A percentile compares a stretch with the other conserved stretches of the same genome.
These are phyloP conservation scores for Chaetomium tenue DNA, from an alignment of 495 filamentous ascomycete species.

Conservation along the genomic window DNA sequence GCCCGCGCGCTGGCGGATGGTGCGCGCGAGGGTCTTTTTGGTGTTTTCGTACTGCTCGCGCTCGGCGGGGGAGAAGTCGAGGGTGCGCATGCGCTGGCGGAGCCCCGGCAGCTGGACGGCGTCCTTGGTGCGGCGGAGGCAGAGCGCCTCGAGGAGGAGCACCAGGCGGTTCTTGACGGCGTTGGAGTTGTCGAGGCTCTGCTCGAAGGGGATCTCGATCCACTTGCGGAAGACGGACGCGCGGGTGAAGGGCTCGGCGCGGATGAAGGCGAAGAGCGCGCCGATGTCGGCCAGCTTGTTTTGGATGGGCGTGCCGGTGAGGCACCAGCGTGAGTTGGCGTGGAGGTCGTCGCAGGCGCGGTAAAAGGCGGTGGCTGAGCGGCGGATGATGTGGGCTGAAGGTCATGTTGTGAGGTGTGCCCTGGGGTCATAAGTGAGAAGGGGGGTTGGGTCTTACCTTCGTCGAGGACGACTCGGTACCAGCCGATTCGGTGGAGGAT, in stretches of 20 bases:
- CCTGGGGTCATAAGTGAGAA: background rate
- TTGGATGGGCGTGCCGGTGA: background rate
- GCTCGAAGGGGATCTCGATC: background rate
- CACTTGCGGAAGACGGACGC: background rate
- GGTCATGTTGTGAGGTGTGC: background rate
- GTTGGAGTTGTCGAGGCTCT: background rate
- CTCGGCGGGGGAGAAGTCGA: background rate
- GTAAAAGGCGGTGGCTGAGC: background rate
- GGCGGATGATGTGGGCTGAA: background rate
- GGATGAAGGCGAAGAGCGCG: background rate
- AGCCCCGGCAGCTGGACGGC: background rate
- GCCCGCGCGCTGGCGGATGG: background rate
- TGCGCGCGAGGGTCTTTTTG: background rate
- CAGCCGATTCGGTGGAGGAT: background rate
- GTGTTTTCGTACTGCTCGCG: background rate
- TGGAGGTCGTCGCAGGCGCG: background rate
- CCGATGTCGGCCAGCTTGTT: background rate
- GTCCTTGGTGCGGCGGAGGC: background rate
- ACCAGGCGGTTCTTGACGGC: background rate
- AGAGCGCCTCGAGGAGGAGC: background rate
- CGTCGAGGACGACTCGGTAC: constrained; percentile 1
- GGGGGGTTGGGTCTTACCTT: background rate
- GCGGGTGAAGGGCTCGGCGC: background rate
- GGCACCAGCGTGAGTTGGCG: background rate
- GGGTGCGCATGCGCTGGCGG: background rate